Conservation (phyloP, 805 yeast species). For the Nakazawaea peltata region DNA sequence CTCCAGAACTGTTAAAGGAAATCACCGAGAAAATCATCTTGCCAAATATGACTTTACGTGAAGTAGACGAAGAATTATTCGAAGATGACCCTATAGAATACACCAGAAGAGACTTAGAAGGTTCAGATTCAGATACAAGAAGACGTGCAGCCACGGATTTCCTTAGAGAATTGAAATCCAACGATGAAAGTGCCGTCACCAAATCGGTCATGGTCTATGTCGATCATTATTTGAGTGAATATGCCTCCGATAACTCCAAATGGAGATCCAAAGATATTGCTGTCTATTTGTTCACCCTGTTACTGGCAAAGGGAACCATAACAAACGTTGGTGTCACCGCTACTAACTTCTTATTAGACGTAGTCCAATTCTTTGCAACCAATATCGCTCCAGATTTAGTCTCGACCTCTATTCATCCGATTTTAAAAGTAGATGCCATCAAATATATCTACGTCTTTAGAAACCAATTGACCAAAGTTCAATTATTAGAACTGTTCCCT, state of each 20-base stretch:
- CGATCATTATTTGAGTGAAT: conserved; percentile 51
- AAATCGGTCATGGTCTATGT: conserved; percentile 68
- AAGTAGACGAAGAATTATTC: conserved; percentile 82
- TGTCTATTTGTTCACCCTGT: conserved; percentile 73
- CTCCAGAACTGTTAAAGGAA: conserved; percentile 57
- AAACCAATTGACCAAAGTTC: conserved; percentile 86
- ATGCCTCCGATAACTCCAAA: conserved; percentile 33
- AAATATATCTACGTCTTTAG: conserved; percentile 84
- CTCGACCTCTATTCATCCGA: conserved; percentile 53
- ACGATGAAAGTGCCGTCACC: conserved; percentile 68
- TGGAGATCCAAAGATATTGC: conserved; percentile 91
- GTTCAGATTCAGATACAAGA: conserved; percentile 88
- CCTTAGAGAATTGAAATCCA: conserved; percentile 75
- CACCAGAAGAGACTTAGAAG: conserved; percentile 90
- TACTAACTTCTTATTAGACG: conserved; percentile 77
- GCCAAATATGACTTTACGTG: conserved; percentile 83
- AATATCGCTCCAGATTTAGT: conserved; percentile 80
- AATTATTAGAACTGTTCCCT: conserved; percentile 73
- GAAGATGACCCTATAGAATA: conserved; percentile 96
- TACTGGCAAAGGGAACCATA: conserved; percentile 88
- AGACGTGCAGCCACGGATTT: conserved; percentile 92
- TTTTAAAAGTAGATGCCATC: conserved; percentile 86
- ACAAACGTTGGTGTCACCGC: conserved; percentile 83
- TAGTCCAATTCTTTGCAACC: conserved; percentile 73
- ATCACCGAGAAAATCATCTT: conserved; percentile 76